Conservation (phyloP, 2,329 filamentous ascomycete species). For the Xenoacremonium recifei region DNA sequence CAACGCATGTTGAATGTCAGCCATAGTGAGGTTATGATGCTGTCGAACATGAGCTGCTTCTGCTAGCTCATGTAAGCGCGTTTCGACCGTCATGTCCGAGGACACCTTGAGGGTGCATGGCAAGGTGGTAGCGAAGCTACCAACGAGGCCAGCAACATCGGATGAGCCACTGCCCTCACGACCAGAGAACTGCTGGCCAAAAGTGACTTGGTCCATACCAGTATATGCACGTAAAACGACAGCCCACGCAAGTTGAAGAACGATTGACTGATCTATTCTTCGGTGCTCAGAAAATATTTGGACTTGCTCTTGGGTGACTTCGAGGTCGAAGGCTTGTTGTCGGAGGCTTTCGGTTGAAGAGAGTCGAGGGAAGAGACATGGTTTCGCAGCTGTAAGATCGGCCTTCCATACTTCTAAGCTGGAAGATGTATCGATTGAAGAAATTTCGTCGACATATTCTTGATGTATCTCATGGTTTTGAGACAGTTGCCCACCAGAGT, state of each 20-base stretch:
- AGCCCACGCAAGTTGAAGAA: conserved; percentile 60
- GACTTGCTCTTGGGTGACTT: conserved; percentile 38
- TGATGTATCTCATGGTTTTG: conserved; percentile 20
- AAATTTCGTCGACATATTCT: conserved; percentile 26
- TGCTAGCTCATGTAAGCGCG: conserved; percentile 32
- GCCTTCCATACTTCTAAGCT: conserved; percentile 48
- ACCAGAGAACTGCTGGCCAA: conserved; percentile 50
- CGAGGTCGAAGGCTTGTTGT: conserved; percentile 38
- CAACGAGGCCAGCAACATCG: conserved; percentile 42
- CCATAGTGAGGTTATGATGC: conserved; percentile 45
- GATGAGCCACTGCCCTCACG: conserved; percentile 42
- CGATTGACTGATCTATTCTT: conserved; percentile 43
- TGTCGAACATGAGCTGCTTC: conserved; percentile 21
- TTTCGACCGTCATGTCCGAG: conserved; percentile 29
- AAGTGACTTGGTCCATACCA: conserved; percentile 50
- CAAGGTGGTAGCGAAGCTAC: conserved; percentile 43
- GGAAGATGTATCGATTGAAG: conserved; percentile 25
- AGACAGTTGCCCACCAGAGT: conserved; percentile 35
- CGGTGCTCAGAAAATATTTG: conserved; percentile 41
- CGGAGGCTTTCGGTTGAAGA: conserved; percentile 27
- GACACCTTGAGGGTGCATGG: conserved; percentile 35
- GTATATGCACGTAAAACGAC: conserved; percentile 55
- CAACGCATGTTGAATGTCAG: conserved; percentile 47
- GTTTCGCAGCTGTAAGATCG: conserved; percentile 34
- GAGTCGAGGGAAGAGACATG: conserved; percentile 47